Percentiles rank a stretch among this genome's conserved stretches.
These are phyloP conservation scores for Saccharomycopsis fibuligera DNA, from an alignment of 805 yeast genomes.

Conservation along the genomic window DNA sequence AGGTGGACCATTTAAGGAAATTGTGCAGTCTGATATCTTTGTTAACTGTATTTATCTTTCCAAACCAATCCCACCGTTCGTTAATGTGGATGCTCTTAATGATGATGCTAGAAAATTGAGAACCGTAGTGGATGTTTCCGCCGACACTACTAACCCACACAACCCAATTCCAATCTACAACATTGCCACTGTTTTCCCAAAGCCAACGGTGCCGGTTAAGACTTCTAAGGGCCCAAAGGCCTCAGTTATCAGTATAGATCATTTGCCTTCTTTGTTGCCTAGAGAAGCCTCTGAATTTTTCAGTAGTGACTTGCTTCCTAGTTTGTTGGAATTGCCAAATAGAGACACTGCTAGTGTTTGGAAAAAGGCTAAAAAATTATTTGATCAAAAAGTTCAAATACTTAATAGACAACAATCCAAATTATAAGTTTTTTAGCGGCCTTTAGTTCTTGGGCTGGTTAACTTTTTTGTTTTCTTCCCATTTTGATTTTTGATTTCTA, in stretches of 20 bases:
- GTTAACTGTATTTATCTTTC: conserved; percentile 95
- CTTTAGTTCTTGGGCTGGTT: too few species aligned
- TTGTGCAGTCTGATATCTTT: conserved; percentile 79
- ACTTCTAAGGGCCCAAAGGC: conserved; percentile 77
- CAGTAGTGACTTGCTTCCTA: conserved; percentile 82
- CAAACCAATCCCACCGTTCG: conserved; percentile 88
- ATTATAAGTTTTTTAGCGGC: conserved; percentile 12
- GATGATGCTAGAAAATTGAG: conserved; percentile 65
- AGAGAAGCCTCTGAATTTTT: conserved; percentile 95
- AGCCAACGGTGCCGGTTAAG: conserved; percentile 84
- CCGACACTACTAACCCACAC: conserved; percentile 97
- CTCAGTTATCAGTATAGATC: conserved; percentile 93
- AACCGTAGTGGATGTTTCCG: conserved; percentile 95
- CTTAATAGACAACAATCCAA: conserved; percentile 38
- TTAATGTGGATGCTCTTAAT: conserved; percentile 64
- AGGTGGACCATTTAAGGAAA: conserved; percentile 97
- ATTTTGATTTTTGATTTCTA: too few species aligned
- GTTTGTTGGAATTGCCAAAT: conserved; percentile 75
- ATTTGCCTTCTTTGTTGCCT: conserved; percentile 90
- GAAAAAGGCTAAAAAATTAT: conserved; percentile 80
- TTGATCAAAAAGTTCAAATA: conserved; percentile 78
- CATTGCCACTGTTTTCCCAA: conserved; percentile 81
- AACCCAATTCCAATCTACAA: conserved; percentile 95
- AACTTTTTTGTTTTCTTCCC: too few species aligned
- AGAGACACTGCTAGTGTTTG: conserved; percentile 85